Evolutionary conservation across 371 early-diverging fungal genomes (phyloP), one percentile per base, ranked within the genome.

Genomic region (Mortierella sp.): DNA sequence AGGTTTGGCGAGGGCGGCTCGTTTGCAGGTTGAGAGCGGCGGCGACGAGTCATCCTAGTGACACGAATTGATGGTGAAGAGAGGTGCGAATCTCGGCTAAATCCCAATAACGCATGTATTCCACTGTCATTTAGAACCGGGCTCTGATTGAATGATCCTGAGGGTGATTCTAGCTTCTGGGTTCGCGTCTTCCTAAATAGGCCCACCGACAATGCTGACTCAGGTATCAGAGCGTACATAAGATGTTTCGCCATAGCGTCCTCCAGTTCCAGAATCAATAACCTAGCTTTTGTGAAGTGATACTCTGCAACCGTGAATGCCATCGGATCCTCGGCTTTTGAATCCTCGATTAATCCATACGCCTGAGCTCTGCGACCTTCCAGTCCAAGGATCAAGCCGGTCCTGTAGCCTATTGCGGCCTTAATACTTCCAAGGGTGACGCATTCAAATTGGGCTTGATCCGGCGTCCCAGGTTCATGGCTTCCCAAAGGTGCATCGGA

Each of bases 351-450:
- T 21, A 71, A 15, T 9, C 38, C 71, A 55, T 52, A 36, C 1
- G 79, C 79, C 33, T 75, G 48, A 4, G 58, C 13, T 2, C 55
- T 69, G 21, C 66, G 67, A 15, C 72, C 84, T 63, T 48, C 43
- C 50, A 59, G 64, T 63, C 58, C 65, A 64, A 53, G 69, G 32
- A 72, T 62, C 60, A 67, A 65, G 55, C 65, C 70, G 48, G 47
- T 75, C 64, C 68, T 53, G 63, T 66, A 88, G 24, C 72, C 84
- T 72, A 69, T 60, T 38, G 60, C 81, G 48, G 69, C 86, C 69
- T 75, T 87, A 68, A 72, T 83, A 67, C 58, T 80, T 45, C 76
- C 69, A 47, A 86, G 38, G 10, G 74, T 72, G 4, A 71, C 70
- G 40, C 83, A 83, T 43, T 85, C 83, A 32, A 77, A 73, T 21